Base-by-base conservation (phyloP, 2,329 filamentous ascomycete genomes). In the Botryotinia convoluta region DNA sequence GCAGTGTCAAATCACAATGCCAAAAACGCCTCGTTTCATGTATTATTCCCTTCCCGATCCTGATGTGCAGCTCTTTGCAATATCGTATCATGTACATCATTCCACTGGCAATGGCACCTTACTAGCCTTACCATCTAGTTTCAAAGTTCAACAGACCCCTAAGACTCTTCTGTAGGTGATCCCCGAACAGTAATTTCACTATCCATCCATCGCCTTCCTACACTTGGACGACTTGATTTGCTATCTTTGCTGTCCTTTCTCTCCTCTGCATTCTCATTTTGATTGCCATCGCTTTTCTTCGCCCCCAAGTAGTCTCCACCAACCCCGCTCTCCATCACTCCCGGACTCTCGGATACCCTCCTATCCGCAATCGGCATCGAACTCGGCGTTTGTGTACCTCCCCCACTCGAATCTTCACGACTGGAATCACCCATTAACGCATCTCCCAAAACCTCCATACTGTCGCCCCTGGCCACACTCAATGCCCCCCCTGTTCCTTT, bases 241-340 rank as follows among this genome's bases (percentile, higher is more conserved):
- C 61, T 54, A n/a, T 54, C 62, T 26, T 76, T 67, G 75, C 71
- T 65, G 72, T 74, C 63, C 76, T 76, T 54, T 37, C 70, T 74
- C 74, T 73, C 42, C 74, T 61, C 44, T 48, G 61, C 37, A 75
- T 65, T 32, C 18, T 59, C 69, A 75, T 62, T 69, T 74, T 73
- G 16, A 70, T 65, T 72, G 29, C 22, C 63, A 20, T 60, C 32
- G 35, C 35, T 18, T 12, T 63, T 72, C 45, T 59, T 68, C 32
- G 48, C 37, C 10, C 35, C 12, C 62, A 48, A 48, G n/a, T 48
- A n/a, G 45, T 32, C 45, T 26, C 9, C 51, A 26, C 7, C 26
- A n/a, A 1, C 20, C 22, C 6, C 20, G 18, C 16, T 54, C n/a
- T 69, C 14, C 51, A 65, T 45, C 63, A 16, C 20, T 9, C n/a